Conservation (phyloP, 768 basidiomycete species). For the Suillus hirtellus region DNA sequence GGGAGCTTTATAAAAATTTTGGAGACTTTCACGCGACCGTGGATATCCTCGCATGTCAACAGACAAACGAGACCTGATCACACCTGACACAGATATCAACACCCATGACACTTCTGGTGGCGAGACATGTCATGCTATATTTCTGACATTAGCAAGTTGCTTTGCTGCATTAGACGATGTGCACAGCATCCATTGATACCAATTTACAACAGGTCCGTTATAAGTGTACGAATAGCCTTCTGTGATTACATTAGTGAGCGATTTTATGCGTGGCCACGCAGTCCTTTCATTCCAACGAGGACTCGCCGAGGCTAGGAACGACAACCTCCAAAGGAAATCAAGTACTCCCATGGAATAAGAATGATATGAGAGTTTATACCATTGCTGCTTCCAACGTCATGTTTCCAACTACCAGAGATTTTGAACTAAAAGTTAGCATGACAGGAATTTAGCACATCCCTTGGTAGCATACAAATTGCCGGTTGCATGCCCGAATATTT, state of each 20-base stretch:
- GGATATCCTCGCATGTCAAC: not conserved
- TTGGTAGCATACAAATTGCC: not conserved
- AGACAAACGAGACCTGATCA: not conserved
- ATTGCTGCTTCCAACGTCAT: not conserved
- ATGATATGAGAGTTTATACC: not conserved
- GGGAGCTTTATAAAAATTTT: not conserved
- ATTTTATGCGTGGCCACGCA: not conserved
- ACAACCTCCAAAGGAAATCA: not conserved
- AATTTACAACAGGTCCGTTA: not conserved
- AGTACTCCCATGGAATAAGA: not conserved
- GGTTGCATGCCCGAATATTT: not conserved
- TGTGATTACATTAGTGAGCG: not conserved
- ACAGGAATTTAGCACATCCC: not conserved
- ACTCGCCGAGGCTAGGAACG: not conserved
- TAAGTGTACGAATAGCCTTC: not conserved
- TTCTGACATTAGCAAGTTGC: not conserved
- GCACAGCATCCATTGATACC: not conserved
- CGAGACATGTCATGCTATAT: not conserved
- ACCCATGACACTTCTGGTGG: not conserved
- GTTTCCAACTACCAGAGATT: not conserved
- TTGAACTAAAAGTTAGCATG: not conserved
- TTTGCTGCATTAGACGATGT: not conserved
- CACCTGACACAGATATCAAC: not conserved
- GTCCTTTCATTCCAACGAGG: not conserved
- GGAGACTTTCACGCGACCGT: not conserved